Percentiles rank a stretch among this genome's conserved stretches.
Evolutionary conservation across 2,329 filamentous ascomycete genomes (phyloP).

Genomic region (Xenoacremonium recifei): DNA sequence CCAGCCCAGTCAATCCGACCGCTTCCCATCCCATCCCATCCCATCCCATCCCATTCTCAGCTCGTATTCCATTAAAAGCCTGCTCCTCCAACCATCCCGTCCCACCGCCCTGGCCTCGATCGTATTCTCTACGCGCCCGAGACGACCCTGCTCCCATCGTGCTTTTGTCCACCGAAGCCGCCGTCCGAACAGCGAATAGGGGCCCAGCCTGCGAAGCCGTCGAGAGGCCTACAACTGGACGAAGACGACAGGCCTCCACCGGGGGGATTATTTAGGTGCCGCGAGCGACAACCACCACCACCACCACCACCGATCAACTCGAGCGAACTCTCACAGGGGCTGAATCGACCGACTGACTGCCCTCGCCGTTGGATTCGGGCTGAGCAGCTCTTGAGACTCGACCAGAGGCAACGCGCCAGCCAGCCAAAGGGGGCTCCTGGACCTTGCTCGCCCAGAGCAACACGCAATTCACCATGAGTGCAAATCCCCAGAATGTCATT

Average conservation of each 20-base stretch:
- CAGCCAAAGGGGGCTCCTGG: too few species aligned
- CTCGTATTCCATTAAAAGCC: slow-evolving; percentile 28
- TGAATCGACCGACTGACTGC: too few species aligned
- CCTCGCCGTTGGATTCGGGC: too few species aligned
- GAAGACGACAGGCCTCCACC: background rate
- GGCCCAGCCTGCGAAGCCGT: slow-evolving; percentile 8
- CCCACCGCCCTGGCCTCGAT: slow-evolving; percentile 24
- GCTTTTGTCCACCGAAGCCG: background rate
- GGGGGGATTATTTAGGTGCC: slow-evolving; percentile 1
- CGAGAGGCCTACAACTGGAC: slow-evolving; percentile 2
- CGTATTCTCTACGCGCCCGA: slow-evolving; percentile 20
- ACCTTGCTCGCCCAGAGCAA: too few species aligned
- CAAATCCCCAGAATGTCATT: slow-evolving; percentile 56
- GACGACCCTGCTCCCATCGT: slow-evolving; percentile 11
- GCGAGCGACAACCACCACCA: slow-evolving; percentile 2
- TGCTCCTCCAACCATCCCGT: slow-evolving; percentile 25
- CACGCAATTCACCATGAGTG: slow-evolving; percentile 39
- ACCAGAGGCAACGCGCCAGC: too few species aligned
- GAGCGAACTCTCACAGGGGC: too few species aligned
- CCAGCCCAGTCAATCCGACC: background rate
- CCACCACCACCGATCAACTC: slow-evolving; percentile 4
- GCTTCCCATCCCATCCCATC: too few species aligned
- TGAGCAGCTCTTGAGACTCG: too few species aligned
- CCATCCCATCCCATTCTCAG: slow-evolving; percentile 11
- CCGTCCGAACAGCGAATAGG: slow-evolving; percentile 11